Evolutionary conservation across 2,329 filamentous ascomycete species (phyloP).

Genomic region (Coniochaeta pulveracea): DNA sequence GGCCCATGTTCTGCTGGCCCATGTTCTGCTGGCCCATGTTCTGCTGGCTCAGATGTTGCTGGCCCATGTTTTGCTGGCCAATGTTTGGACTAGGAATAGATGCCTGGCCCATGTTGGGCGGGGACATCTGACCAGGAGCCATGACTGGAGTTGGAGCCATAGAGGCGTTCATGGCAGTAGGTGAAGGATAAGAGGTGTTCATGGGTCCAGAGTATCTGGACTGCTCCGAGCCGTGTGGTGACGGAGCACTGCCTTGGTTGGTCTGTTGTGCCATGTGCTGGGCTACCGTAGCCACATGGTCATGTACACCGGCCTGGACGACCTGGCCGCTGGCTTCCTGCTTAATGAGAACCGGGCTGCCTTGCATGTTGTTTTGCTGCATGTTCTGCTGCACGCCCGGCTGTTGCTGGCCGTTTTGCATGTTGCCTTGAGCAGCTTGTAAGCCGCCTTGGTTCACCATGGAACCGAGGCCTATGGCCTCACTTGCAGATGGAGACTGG

Average conservation of each 20-base stretch:
- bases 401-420: no score
- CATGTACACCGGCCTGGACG: no score
- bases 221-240: constrained; percentile 48
- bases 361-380: constrained; percentile 14
- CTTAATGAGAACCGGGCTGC: no score
- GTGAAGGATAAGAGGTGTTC: constrained; percentile 40
- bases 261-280: constrained; percentile 15
- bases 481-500: constrained; percentile 29
- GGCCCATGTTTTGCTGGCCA: neutral
- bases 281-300: no score
- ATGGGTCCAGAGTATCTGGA: constrained; percentile 39
- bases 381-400: no score
- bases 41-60: neutral
- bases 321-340: no score
- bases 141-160: no score
- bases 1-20: neutral
- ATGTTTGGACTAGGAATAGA: constrained; percentile 27
- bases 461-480: constrained; percentile 41
- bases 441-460: constrained; percentile 36
- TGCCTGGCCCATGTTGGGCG: constrained; percentile 23
- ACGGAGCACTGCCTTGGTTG: constrained; percentile 41
- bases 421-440: constrained; percentile 11
- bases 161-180: constrained; percentile 37
- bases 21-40: no score
- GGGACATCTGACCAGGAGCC: constrained; percentile 20